phyloP scores from a whole-genome alignment of 2,329 filamentous ascomycete species.

The Aspergillus clavatus region DNA sequence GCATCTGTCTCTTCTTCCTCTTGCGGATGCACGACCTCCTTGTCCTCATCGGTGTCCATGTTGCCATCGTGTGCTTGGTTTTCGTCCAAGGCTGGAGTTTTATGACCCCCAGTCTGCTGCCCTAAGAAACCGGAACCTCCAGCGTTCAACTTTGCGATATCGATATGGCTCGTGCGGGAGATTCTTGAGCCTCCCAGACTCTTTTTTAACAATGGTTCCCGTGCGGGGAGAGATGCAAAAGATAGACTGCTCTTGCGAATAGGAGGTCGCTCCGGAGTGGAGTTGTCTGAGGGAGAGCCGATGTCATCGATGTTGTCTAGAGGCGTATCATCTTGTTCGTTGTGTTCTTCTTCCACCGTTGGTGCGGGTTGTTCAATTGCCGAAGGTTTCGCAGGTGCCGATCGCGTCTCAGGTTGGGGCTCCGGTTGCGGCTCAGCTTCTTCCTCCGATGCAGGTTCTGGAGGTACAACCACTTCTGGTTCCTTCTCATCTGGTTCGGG shows the following conservation, averaged over 20 bases:
- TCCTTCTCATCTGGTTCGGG: conserved; percentile 8
- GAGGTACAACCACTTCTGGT: conserved; percentile 1
- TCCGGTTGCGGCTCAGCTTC: conserved; percentile 1
- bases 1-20: conserved; percentile 44
- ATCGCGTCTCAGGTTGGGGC: conserved; percentile 6
- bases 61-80: conserved; percentile 45
- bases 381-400: conserved; percentile 16
- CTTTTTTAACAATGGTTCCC: conserved; percentile 83
- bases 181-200: conserved; percentile 66
- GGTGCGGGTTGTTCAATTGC: conserved; percentile 7
- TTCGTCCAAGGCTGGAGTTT: conserved; percentile 35
- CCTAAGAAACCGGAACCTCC: conserved; percentile 69
- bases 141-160: conserved; percentile 47
- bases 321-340: conserved; percentile 28
- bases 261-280: conserved; percentile 55
- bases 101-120: conserved; percentile 61
- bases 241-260: conserved; percentile 92
- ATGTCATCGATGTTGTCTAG: conserved; percentile 43
- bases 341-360: conserved; percentile 19
- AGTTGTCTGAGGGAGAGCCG: conserved; percentile 45
- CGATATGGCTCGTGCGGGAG: conserved; percentile 73
- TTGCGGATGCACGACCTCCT: conserved; percentile 37
- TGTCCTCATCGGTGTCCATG: conserved; percentile 53
- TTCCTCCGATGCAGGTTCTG: conserved; percentile 2
- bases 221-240: conserved; percentile 85